These are phyloP conservation scores for Boletellus dicymbophilus DNA, from an alignment of 1,284 basidiomycete species.

Conservation along the genomic window DNA sequence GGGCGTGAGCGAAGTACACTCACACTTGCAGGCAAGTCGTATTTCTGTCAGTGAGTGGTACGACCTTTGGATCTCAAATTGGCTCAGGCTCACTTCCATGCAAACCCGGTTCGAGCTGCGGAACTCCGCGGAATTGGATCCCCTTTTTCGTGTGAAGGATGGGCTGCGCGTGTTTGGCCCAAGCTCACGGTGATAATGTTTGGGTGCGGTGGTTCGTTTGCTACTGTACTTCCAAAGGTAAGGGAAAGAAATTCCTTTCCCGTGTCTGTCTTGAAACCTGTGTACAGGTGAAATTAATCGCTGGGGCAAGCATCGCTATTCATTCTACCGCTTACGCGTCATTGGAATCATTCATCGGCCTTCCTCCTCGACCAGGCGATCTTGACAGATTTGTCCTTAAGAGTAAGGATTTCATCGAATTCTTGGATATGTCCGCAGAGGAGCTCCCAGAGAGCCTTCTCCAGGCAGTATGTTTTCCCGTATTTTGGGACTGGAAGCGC, in stretches of 20 bases:
- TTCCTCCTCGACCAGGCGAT: background rate
- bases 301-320: slow-evolving; percentile 14
- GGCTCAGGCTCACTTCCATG: slow-evolving; percentile 1
- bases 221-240: background rate
- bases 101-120: background rate
- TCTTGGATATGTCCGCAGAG: slow-evolving; percentile 13
- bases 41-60: too few relatives aligned
- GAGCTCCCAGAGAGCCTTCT: slow-evolving; percentile 12
- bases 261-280: background rate
- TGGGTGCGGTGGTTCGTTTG: background rate
- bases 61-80: too few relatives aligned
- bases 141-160: background rate
- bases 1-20: slow-evolving; percentile 13
- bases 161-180: background rate
- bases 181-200: background rate
- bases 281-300: slow-evolving; percentile 16
- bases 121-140: background rate
- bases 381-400: slow-evolving; percentile 8
- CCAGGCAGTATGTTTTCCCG: slow-evolving; percentile 17
- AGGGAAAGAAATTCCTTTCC: background rate
- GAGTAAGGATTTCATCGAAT: slow-evolving; percentile 12
- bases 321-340: slow-evolving; percentile 8
- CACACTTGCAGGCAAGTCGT: slow-evolving; percentile 7
- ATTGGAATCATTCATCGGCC: slow-evolving; percentile 5
- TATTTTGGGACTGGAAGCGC: too few relatives aligned